Evolutionary conservation across 2,329 filamentous ascomycete genomes (phyloP), one percentile per base, ranked within the genome.

Genomic region (Hypoxylon rubiginosum): DNA sequence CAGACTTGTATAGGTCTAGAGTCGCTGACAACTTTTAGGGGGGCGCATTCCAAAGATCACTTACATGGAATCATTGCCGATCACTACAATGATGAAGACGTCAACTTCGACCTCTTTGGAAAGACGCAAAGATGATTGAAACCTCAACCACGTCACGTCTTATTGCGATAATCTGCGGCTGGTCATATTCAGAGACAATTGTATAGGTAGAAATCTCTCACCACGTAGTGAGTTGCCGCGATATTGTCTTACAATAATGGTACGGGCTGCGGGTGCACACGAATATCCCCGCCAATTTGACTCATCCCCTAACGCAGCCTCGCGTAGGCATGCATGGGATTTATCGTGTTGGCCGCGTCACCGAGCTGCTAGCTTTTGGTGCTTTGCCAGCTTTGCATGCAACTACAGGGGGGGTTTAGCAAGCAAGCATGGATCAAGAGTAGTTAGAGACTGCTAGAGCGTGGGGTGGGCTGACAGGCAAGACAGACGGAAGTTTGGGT

Each of bases 21-120:
- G 45, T 57, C 49, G 60, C 61, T 73, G 63, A 73, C 59, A 17
- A 32, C 11, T 36, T 21, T 34, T 45, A 76, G 74, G 51, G 79
- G 78, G 5, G 76, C 79, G 19, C 77, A 80, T 54, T 75, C 73
- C 19, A 88, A 88, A 61, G 90, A 90, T 58, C 91, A 92, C 75
- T 80, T 93, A n/a, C 91, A 91, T 61, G 85, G 88, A 66, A 88
- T 93, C 64, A 89, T 93, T 45, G 87, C 86, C 45, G 91, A 94
- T 74, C 91, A 94, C 76, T 93, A 94, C 78, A 90, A 91, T 70
- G 82, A 85, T 26, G 90, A 93, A 74, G 91, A 94, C 72, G 87
- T 91, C 58, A 88, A 89, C 71, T 87, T 89, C 66, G 82, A 87
- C 66, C 76, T 84, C 9, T 82, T 79, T 75, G 80, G 76, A 54